These are phyloP conservation scores for Russula virescens DNA, from an alignment of 768 basidiomycete species.

Conservation along the genomic window DNA sequence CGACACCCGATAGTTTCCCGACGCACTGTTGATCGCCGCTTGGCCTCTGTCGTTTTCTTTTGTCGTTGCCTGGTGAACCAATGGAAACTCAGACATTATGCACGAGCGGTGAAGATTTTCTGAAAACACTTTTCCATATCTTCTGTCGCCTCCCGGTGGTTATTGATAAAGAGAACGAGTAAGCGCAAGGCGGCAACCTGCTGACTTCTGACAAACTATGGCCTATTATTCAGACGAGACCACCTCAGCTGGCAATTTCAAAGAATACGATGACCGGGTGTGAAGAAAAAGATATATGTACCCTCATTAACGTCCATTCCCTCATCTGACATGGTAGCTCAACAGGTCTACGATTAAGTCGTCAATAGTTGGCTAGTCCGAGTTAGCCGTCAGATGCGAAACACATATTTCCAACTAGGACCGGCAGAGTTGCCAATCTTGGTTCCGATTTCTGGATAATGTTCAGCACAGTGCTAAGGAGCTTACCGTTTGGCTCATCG, in stretches of 20 bases:
- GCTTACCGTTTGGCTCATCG: too few relatives aligned
- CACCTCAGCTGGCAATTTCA: constrained; percentile 51
- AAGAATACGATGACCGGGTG: not conserved
- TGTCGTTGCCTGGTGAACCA: constrained; percentile 81
- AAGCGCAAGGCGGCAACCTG: too few relatives aligned
- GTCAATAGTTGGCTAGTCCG: too few relatives aligned
- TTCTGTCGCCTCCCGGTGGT: constrained; percentile 97
- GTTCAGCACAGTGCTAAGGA: too few relatives aligned
- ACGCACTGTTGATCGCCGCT: constrained; percentile 85
- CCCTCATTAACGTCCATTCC: constrained; percentile 91
- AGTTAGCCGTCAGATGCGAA: not conserved
- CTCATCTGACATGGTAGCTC: constrained; percentile 77
- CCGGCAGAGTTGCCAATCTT: not conserved
- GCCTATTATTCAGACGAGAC: constrained; percentile 70
- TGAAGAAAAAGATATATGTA: constrained; percentile 27
- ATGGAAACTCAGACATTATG: not conserved
- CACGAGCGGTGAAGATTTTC: not conserved
- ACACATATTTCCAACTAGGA: not conserved
- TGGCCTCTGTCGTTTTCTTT: constrained; percentile 94
- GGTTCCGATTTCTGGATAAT: not conserved
- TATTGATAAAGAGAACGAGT: constrained; percentile 87
- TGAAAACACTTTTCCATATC: constrained; percentile 80
- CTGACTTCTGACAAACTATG: constrained; percentile 73
- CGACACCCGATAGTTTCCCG: too few relatives aligned
- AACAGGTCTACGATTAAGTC: not conserved